Base-by-base conservation (phyloP, 352 stramenopile species). In the Globisporangium echinulatum region DNA sequence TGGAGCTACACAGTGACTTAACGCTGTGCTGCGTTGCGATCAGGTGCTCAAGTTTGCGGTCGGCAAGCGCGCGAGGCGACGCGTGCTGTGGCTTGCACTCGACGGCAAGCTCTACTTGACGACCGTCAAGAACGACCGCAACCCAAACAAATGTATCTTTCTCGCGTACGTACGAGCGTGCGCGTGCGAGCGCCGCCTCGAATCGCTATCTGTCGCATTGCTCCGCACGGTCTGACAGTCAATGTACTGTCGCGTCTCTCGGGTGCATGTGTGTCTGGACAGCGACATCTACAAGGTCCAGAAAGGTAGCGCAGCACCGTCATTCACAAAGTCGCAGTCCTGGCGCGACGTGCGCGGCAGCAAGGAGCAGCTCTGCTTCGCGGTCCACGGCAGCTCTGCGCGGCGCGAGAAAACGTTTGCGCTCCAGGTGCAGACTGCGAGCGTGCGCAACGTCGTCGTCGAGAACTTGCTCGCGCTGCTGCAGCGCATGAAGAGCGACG, bases 261-360 rank as follows among this genome's bases (percentile, higher is more conserved):
- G 4, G n/a, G 7, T 13, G 40, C 8, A 4, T 36, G 49, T 53
- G 11, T 11, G 50, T 4, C 37, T 13, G 7, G 14, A 0, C 43
- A 85, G 76, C 8, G 73, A 86, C 42, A 62, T 86, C 9, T 74
- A 76, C 17, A 58, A 63, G 33, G 56, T 83, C 6, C 63, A 75
- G 25, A 81, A 81, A 42, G 71, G 76, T 0, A 78, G 69, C 61
- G 70, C 69, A 2, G 64, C 67, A 11, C 64, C 77, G 52, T 73
- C 66, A 38, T 86, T 86, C 48, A 76, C 76, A 0, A 79, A 79
- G 48, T 86, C 73, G 3, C 62, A 73, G 53, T 83, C 73, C 4
- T 81, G 69, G 67, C 71, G 69, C n/a, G 76, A 83, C 33, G 69
- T 71, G 1, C 62, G 72, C 1, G 63, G 66, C 8, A 61, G 66